Base-by-base conservation (phyloP, 257 asterid species). In the Rubia yunnanensis region DNA sequence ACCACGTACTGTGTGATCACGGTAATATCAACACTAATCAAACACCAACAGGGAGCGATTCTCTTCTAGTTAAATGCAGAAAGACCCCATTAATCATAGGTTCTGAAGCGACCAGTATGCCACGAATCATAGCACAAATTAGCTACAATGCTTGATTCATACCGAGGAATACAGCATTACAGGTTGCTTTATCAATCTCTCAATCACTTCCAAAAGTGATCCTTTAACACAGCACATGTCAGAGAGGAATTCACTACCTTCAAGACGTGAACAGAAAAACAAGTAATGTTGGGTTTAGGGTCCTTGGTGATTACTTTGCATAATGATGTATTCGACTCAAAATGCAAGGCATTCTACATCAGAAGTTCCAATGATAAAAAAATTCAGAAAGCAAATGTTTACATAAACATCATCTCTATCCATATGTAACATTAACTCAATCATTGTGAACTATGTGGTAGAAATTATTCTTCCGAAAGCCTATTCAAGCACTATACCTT, bases 301-400 rank as follows among this genome's bases (percentile, higher is more conserved):
- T n/a, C n/a, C n/a, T n/a, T n/a, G n/a, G n/a, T n/a, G n/a, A n/a
- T 76, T 65, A 85, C 99, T 84, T 87, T 92, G 71, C 99, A 92
- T 68, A 92, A 57, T 38, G 95, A 91, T 7, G 99, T 85, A 58
- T 86, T 89, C 70, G 96, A 67, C 76, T 89, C 95, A 60, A 92
- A 87, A 44, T 81, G 94, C 48, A 85, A 96, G 0, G 99, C 97
- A 30, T 87, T 92, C 99, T 92, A 91, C 82, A 72, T 10, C 30
- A 56, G 66, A 38, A 69, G 27, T 53, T 62, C 64, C 63, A n/a
- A n/a, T n/a, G n/a, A n/a, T n/a, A n/a, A n/a, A n/a, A n/a, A n/a
- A n/a, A n/a, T n/a, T n/a, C n/a, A n/a, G n/a, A n/a, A n/a, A n/a
- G n/a, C n/a, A n/a, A n/a, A n/a, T n/a, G n/a, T n/a, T n/a, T n/a